These are phyloP conservation scores for Carex arenaria DNA, from an alignment of 202 grass and related monocot species.

Conservation along the genomic window DNA sequence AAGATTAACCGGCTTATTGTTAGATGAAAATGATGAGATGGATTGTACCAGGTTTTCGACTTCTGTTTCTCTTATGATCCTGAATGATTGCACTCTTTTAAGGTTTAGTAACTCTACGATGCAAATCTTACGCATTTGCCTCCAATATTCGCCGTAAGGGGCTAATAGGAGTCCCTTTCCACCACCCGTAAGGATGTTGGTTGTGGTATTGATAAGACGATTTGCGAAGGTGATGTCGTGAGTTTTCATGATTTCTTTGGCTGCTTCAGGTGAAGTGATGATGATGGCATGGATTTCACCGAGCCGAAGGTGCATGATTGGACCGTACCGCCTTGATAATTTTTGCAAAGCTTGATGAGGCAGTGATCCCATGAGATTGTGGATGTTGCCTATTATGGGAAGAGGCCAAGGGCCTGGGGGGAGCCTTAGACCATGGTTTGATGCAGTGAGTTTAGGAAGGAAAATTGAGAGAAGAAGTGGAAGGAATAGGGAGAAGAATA, in stretches of 20 bases:
- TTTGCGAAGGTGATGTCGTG: conserved; percentile 23
- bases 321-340: conserved; percentile 30
- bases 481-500: conserved; percentile 2
- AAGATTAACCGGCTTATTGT: conserved; percentile 17
- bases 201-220: conserved; percentile 6
- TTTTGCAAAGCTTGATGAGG: conserved; percentile 29
- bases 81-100: conserved; percentile 47
- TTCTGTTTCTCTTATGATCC: conserved; percentile 55
- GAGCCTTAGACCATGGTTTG: conserved; percentile 7
- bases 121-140: conserved; percentile 59
- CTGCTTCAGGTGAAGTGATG: conserved; percentile 26
- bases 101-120: conserved; percentile 49
- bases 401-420: conserved; percentile 35
- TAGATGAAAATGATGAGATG: neutral
- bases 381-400: conserved; percentile 34
- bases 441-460: neutral
- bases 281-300: conserved; percentile 22
- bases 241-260: conserved; percentile 23
- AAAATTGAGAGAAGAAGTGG: conserved; percentile 14
- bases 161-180: conserved; percentile 31
- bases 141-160: conserved; percentile 53
- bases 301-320: conserved; percentile 30
- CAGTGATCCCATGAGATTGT: conserved; percentile 22
- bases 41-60: conserved; percentile 32
- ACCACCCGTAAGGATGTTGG: conserved; percentile 15